Percentiles rank a stretch among this genome's conserved stretches.
These are phyloP conservation scores for Bidens hawaiensis DNA, from an alignment of 140 eudicot genomes.

Conservation along the genomic window DNA sequence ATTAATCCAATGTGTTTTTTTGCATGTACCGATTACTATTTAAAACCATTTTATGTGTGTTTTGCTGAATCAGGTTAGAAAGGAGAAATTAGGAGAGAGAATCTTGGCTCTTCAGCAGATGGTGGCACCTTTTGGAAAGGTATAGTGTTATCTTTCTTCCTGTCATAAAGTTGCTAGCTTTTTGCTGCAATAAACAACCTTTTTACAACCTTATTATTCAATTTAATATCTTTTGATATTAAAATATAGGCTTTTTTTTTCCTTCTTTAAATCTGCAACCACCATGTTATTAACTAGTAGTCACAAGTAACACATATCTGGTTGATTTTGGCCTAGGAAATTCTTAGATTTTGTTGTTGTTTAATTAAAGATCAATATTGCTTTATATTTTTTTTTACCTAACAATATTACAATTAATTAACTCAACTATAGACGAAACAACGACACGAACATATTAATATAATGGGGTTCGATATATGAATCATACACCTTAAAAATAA, in stretches of 20 bases:
- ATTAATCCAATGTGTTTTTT: constrained; percentile 6
- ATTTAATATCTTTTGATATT: neutral
- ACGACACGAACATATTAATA: neutral
- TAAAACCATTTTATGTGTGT: constrained; percentile 7
- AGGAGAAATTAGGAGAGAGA: constrained; percentile 87
- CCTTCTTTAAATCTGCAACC: neutral
- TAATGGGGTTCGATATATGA: neutral
- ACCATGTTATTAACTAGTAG: neutral
- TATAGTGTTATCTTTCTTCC: constrained; percentile 21
- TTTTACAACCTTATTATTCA: neutral
- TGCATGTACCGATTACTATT: neutral
- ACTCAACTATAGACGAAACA: neutral
- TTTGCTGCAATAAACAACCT: neutral
- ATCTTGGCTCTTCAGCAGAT: constrained; percentile 85
- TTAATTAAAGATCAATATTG: neutral
- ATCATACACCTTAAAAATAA: neutral
- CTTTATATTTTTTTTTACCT: neutral
- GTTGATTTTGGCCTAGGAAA: neutral
- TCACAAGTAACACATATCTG: neutral
- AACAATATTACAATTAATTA: neutral
- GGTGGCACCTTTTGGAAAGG: constrained; percentile 95
- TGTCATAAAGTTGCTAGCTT: constrained; percentile 20
- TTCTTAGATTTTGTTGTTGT: neutral
- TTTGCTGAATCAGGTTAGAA: constrained; percentile 55
- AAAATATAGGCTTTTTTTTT: neutral